phyloP scores from a whole-genome alignment of 345 rosid genomes.

The Citrus inodora region DNA sequence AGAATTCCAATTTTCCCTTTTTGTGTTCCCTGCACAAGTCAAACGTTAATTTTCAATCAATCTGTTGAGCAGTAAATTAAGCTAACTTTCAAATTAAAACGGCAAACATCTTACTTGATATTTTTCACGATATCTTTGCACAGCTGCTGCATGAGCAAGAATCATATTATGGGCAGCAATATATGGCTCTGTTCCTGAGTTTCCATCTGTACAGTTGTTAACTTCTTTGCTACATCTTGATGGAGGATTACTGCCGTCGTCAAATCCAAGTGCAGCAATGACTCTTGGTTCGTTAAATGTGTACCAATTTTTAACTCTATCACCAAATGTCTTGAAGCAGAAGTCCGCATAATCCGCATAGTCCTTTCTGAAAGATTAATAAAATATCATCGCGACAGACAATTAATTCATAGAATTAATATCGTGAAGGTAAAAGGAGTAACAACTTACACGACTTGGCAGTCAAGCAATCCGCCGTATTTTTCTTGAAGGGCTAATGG shows the following conservation, averaged over 20 bases:
- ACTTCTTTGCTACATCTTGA: constrained; percentile 49
- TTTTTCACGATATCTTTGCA: constrained; percentile 47
- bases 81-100: neutral
- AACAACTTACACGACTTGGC: constrained; percentile 35
- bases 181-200: constrained; percentile 63
- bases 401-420: too few species aligned
- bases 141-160: constrained; percentile 59
- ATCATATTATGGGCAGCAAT: constrained; percentile 54
- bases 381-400: neutral
- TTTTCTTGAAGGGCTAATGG: constrained; percentile 49
- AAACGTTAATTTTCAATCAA: neutral
- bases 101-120: constrained; percentile 32
- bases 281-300: constrained; percentile 67
- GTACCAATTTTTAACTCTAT: constrained; percentile 65
- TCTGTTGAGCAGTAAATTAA: neutral
- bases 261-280: constrained; percentile 57
- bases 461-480: constrained; percentile 36
- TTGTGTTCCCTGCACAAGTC: constrained; percentile 35
- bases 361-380: constrained; percentile 39
- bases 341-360: constrained; percentile 58
- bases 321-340: constrained; percentile 62
- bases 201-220: constrained; percentile 54
- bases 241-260: constrained; percentile 51
- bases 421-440: neutral
- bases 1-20: constrained; percentile 63